Base-by-base conservation (phyloP, 306 rosid genomes). In the Gleditsia sinensis region DNA sequence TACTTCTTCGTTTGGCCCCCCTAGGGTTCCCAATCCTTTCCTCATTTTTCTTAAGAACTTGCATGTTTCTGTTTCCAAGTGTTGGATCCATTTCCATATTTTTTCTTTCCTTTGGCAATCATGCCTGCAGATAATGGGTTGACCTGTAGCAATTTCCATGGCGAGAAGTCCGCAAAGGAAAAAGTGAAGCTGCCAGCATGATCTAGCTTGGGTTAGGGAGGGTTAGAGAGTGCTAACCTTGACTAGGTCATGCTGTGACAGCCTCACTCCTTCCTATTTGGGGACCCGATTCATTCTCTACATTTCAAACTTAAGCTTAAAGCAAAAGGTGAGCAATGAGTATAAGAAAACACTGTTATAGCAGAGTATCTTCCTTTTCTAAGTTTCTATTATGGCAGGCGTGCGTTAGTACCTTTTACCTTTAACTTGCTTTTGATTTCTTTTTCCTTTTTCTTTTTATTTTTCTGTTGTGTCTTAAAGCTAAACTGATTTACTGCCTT, bases 151-250 rank as follows among this genome's bases (percentile, higher is more conserved):
- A 49, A 16, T 55, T 3, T 3, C 1, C 5, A 9, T 25, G 36
- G 9, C 3, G 58, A 14, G 51, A 67, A 30, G 94, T 81, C 79
- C 91, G 3, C 92, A 85, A 84, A 33, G 98, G 96, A 92, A 92
- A 77, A 85, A 84, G 98, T 92, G 98, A 92, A 92, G 98, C 98
- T 92, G 98, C 98, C 98, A 92, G 98, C 98, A 88, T 92, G 98
- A 92, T 92, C 98, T 92, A 88, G 68, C 80, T 77, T 79, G 75
- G 89, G 89, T 75, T 89, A 80, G 83, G 19, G 67, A 61, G 58
- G 27, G 43, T 48, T 25, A 43, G 16, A 40, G 42, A 33, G 48
- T 66, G 75, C 76, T 86, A 89, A 91, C 92, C 88, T 67, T 84
- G 67, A 80, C 89, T 94, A 91, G 98, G 97, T 94, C 98, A 94